Evolutionary conservation across 1,284 basidiomycete species (phyloP).

Genomic region (Agaricales sp.): DNA sequence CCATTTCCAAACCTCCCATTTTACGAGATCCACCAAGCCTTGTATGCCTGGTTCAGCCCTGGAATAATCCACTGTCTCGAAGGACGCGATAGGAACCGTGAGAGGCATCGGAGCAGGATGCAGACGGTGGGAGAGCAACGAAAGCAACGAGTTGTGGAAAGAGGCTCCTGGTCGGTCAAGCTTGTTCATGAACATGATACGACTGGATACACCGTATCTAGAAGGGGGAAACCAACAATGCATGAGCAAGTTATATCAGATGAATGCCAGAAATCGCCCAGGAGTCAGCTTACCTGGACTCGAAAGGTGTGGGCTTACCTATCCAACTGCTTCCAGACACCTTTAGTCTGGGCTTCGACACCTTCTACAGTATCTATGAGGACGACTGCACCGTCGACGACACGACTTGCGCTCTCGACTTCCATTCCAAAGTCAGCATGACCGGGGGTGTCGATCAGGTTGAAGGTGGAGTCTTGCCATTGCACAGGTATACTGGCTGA

Average conservation of each 20-base stretch:
- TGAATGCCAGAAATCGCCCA: conserved; percentile 1
- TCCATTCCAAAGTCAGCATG: conserved; percentile 95
- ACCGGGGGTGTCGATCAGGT: conserved; percentile 85
- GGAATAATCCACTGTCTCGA: conserved; percentile 50
- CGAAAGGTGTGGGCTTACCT: conserved; percentile 45
- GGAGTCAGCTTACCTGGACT: conserved; percentile 15
- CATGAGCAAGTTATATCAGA: too few species aligned
- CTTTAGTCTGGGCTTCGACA: conserved; percentile 83
- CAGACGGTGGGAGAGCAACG: conserved; percentile 61
- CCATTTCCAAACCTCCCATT: conserved; percentile 76
- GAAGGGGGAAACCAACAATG: conserved; percentile 3
- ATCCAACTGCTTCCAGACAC: conserved; percentile 80
- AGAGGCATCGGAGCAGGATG: conserved; percentile 67
- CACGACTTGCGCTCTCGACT: conserved; percentile 84
- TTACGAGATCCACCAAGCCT: conserved; percentile 71
- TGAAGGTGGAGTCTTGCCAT: conserved; percentile 79
- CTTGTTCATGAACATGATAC: conserved; percentile 83
- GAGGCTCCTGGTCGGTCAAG: conserved; percentile 80
- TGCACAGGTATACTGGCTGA: conserved; percentile 86
- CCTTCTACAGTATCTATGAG: conserved; percentile 87
- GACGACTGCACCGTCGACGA: conserved; percentile 84
- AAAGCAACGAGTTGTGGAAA: conserved; percentile 57
- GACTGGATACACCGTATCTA: conserved; percentile 70
- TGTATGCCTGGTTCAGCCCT: conserved; percentile 67
- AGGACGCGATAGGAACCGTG: conserved; percentile 72